Conservation (phyloP, 2,329 filamentous ascomycete genomes). For the Coniochaeta hoffmannii region DNA sequence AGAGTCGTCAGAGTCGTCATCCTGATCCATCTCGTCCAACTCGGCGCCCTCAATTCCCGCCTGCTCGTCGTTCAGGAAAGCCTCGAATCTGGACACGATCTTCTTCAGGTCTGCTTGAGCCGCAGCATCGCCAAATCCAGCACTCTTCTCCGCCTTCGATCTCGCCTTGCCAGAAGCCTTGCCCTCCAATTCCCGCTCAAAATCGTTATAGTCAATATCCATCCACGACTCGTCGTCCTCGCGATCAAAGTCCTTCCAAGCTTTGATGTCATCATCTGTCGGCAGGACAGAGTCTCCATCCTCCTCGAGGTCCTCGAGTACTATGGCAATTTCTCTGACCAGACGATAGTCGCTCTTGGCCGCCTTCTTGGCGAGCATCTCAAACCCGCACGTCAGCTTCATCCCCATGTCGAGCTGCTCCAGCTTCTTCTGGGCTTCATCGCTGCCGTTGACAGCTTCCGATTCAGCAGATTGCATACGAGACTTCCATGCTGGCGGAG, state of each 20-base stretch:
- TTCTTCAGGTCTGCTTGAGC: conserved; percentile 74
- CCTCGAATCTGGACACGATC: conserved; percentile 89
- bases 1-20: conserved; percentile 45
- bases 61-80: conserved; percentile 79
- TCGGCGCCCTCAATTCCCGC: conserved; percentile 76
- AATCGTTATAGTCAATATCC: conserved; percentile 83
- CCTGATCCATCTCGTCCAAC: conserved; percentile 62
- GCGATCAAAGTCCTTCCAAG: conserved; percentile 54
- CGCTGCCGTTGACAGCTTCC: conserved; percentile 4
- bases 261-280: conserved; percentile 60
- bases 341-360: conserved; percentile 60
- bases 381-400: conserved; percentile 85
- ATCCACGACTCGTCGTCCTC: conserved; percentile 88
- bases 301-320: conserved; percentile 67
- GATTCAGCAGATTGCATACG: conserved; percentile 23
- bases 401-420: conserved; percentile 65
- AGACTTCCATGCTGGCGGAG: conserved; percentile 46
- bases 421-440: conserved; percentile 19
- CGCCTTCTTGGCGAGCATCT: conserved; percentile 69
- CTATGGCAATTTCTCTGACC: conserved; percentile 67
- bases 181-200: conserved; percentile 69
- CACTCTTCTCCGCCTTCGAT: conserved; percentile 16
- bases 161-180: conserved; percentile 26
- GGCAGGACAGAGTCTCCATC: conserved; percentile 60
- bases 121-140: conserved; percentile 55